Evolutionary conservation across 768 basidiomycete genomes (phyloP).

Genomic region (Paxillus rubicundulus): DNA sequence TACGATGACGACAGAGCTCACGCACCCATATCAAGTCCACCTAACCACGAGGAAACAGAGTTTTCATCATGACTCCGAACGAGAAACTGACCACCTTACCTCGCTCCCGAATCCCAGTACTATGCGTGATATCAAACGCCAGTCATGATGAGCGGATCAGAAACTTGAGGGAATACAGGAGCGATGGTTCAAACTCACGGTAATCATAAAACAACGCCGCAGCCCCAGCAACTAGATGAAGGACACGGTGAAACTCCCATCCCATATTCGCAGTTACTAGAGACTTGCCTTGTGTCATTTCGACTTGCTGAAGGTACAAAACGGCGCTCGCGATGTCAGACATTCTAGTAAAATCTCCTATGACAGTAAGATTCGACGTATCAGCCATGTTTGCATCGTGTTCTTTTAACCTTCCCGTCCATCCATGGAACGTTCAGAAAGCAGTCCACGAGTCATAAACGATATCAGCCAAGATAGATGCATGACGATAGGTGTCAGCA

Average conservation of each 20-base stretch:
- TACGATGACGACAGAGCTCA: not conserved
- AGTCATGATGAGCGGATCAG: not conserved
- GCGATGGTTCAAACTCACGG: conserved; percentile 1
- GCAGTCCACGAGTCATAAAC: too few relatives aligned
- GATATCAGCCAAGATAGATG: too few relatives aligned
- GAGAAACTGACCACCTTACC: not conserved
- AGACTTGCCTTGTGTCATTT: conserved; percentile 8
- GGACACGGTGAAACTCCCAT: not conserved
- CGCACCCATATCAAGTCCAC: conserved; percentile 22
- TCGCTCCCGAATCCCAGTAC: conserved; percentile 13
- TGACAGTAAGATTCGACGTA: too few relatives aligned
- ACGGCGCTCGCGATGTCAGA: not conserved
- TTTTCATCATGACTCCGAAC: not conserved
- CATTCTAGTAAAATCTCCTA: conserved; percentile 1
- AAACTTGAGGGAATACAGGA: not conserved
- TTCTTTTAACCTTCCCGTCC: too few relatives aligned
- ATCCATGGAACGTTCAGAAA: too few relatives aligned
- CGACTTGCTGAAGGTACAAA: conserved; percentile 6
- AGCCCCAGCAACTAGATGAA: conserved; percentile 7
- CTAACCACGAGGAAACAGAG: conserved; percentile 1
- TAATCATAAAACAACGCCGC: conserved; percentile 16
- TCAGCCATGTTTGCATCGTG: too few relatives aligned
- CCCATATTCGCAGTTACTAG: not conserved
- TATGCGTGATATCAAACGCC: not conserved
- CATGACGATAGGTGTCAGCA: too few relatives aligned